These are phyloP conservation scores for Coemansia sp. DNA, from an alignment of 192 early-diverging fungal species.

Conservation along the genomic window DNA sequence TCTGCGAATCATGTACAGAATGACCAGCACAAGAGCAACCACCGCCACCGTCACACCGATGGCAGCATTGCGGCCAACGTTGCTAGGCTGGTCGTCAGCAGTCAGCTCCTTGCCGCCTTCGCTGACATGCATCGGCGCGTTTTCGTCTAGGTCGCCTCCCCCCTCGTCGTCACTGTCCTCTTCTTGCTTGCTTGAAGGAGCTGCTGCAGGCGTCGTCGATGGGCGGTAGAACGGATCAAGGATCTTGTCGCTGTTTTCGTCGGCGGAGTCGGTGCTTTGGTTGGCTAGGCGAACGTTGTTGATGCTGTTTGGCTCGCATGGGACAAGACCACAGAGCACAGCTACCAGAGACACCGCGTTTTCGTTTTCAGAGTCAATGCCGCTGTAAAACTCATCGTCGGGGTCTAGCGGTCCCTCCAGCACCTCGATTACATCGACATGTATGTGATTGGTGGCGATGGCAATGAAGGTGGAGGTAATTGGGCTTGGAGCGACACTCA, in stretches of 20 bases:
- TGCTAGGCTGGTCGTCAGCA: neutral
- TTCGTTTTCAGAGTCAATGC: neutral
- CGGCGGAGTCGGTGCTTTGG: neutral
- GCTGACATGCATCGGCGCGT: neutral
- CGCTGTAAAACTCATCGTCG: neutral
- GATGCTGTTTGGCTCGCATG: constrained; percentile 10
- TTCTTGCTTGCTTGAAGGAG: neutral
- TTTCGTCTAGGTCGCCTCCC: neutral
- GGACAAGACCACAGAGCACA: constrained; percentile 12
- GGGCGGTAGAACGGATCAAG: constrained; percentile 4
- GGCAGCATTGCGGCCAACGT: neutral
- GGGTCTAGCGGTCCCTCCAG: neutral
- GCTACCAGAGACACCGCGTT: constrained; percentile 23
- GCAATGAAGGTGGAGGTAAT: neutral
- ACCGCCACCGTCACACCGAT: neutral
- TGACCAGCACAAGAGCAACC: neutral
- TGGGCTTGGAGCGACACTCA: neutral
- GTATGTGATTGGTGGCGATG: neutral
- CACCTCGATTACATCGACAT: neutral
- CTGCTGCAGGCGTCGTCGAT: neutral
- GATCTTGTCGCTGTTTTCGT: constrained; percentile 4
- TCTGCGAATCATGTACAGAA: neutral
- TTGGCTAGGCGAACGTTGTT: constrained; percentile 18
- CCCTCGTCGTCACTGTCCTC: neutral
- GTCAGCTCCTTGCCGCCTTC: neutral